Evolutionary conservation across 257 asterid genomes (phyloP).

Genomic region (Solanum pinnatisectum): DNA sequence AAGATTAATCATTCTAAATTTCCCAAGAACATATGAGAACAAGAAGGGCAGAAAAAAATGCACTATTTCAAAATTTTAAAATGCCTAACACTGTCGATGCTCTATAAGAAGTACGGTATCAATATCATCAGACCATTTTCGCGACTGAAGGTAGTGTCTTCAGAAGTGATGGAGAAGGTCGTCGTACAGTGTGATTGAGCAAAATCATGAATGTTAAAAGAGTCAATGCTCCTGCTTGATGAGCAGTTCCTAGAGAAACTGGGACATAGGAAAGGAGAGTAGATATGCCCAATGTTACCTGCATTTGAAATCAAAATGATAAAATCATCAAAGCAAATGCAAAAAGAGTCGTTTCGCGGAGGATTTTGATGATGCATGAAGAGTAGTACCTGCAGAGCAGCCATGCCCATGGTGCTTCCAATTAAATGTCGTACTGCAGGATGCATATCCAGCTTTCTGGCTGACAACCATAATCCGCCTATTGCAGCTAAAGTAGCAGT

Average conservation of each 20-base stretch:
- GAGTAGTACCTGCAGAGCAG: conserved; percentile 74
- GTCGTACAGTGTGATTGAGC: conserved; percentile 83
- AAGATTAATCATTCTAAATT: neutral
- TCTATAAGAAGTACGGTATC: neutral
- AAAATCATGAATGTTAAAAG: conserved; percentile 69
- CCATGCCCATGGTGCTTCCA: conserved; percentile 79
- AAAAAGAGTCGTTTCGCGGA: neutral
- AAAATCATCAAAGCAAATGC: neutral
- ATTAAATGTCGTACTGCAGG: conserved; percentile 63
- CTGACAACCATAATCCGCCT: conserved; percentile 65
- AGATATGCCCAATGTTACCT: conserved; percentile 80
- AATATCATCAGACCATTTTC: conserved; percentile 25
- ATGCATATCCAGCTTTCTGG: conserved; percentile 68
- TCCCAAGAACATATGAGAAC: neutral
- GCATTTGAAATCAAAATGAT: neutral
- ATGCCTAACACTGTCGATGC: neutral
- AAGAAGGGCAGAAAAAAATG: neutral
- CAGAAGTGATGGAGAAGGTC: conserved; percentile 67
- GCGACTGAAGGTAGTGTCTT: conserved; percentile 57
- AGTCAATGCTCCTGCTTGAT: conserved; percentile 96
- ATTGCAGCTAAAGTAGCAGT: conserved; percentile 65
- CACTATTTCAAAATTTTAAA: neutral
- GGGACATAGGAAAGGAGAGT: conserved; percentile 80
- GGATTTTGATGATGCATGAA: neutral
- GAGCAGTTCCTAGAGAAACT: conserved; percentile 77